phyloP scores from a whole-genome alignment of 345 rosid species.

The Kernera saxatilis region DNA sequence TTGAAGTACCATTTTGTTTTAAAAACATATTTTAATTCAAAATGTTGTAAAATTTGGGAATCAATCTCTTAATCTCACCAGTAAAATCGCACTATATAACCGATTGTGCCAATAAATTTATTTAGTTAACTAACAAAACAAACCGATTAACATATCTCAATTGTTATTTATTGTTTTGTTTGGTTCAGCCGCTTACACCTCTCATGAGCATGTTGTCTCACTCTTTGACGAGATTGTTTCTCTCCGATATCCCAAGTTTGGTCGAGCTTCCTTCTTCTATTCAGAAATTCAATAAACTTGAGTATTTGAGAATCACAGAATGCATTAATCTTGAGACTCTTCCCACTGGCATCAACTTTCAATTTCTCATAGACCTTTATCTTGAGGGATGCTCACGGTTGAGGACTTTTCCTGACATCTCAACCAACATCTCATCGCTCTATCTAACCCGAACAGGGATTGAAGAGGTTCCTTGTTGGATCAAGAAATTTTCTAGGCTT shows the following conservation, averaged over 20 bases:
- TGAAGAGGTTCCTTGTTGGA: conserved; percentile 13
- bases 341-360: neutral
- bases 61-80: too few relatives aligned
- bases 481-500: neutral
- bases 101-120: too few relatives aligned
- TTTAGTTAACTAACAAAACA: too few relatives aligned
- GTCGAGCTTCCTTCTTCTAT: neutral
- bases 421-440: neutral
- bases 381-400: neutral
- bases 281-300: neutral
- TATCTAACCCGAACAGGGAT: neutral
- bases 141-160: too few relatives aligned
- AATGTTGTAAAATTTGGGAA: too few relatives aligned
- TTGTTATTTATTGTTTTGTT: neutral
- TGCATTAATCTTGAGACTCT: neutral
- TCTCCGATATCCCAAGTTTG: conserved; percentile 6
- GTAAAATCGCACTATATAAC: too few relatives aligned
- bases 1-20: too few relatives aligned
- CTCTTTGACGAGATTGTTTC: neutral
- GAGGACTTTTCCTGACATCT: conserved; percentile 12
- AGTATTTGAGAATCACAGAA: neutral
- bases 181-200: conserved; percentile 4
- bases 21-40: too few relatives aligned
- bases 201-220: conserved; percentile 11
- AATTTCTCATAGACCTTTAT: neutral